Evolutionary conservation across 2,329 filamentous ascomycete genomes (phyloP).

Genomic region (Fusarium verticillioides): DNA sequence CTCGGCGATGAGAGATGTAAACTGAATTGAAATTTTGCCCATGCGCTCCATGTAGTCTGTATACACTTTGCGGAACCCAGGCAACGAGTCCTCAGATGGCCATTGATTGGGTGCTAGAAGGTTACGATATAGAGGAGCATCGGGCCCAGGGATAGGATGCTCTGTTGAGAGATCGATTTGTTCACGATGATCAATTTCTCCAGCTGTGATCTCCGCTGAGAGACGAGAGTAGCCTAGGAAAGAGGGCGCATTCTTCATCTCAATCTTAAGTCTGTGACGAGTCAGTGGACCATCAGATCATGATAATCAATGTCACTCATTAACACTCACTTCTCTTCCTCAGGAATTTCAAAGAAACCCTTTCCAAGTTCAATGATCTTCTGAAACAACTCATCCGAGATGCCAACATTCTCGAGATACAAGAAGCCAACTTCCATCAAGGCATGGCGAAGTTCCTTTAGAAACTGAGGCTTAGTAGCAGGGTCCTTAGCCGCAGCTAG

Average conservation of each 20-base stretch:
- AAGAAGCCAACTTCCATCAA: constrained; percentile 89
- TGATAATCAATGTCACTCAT: constrained; percentile 2
- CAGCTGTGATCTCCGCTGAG: constrained; percentile 77
- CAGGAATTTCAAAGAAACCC: constrained; percentile 80
- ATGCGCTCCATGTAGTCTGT: constrained; percentile 81
- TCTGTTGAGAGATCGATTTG: constrained; percentile 89
- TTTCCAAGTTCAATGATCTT: constrained; percentile 75
- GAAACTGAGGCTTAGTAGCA: constrained; percentile 76
- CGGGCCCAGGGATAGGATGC: constrained; percentile 71
- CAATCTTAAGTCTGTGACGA: constrained; percentile 66
- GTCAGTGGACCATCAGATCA: background rate
- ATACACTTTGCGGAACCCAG: constrained; percentile 74
- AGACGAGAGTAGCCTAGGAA: constrained; percentile 77
- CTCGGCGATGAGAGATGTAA: constrained; percentile 85
- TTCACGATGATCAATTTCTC: constrained; percentile 81
- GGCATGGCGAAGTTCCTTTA: constrained; percentile 76
- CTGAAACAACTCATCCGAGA: constrained; percentile 72
- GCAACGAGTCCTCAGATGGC: constrained; percentile 72
- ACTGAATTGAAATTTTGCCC: constrained; percentile 76
- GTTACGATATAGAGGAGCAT: constrained; percentile 77
- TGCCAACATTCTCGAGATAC: constrained; percentile 83
- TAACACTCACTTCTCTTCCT: constrained; percentile 74
- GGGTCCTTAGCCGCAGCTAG: constrained; percentile 72
- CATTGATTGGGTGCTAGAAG: constrained; percentile 83
- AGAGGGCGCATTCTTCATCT: constrained; percentile 79